Evolutionary conservation across 208 protist species (phyloP).

Genomic region (Trypanosoma melophagium): DNA sequence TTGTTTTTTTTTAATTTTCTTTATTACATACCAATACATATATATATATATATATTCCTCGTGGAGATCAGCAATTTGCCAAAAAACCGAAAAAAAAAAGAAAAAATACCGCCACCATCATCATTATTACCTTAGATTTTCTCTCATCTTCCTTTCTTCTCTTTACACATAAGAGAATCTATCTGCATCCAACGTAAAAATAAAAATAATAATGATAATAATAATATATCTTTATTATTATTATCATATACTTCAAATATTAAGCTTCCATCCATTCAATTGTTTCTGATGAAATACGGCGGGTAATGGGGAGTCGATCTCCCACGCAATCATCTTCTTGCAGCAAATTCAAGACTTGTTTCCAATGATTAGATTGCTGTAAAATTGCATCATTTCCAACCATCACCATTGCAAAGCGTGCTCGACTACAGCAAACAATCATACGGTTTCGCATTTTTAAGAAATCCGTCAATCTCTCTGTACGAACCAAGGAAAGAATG

Average conservation of each 20-base stretch:
- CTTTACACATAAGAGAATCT: not conserved
- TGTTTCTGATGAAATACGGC: slow-evolving; percentile 30
- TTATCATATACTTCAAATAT: not conserved
- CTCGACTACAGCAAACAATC: slow-evolving; percentile 94
- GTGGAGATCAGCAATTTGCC: too few relatives aligned
- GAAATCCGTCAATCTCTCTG: slow-evolving; percentile 94
- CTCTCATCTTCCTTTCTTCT: too few relatives aligned
- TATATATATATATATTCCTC: too few relatives aligned
- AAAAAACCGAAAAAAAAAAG: too few relatives aligned
- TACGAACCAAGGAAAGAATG: slow-evolving; percentile 93
- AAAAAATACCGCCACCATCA: too few relatives aligned
- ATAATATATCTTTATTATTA: not conserved
- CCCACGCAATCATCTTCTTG: slow-evolving; percentile 54
- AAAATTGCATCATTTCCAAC: slow-evolving; percentile 82
- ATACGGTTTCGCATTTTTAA: slow-evolving; percentile 91
- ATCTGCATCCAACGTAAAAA: not conserved
- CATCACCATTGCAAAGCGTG: slow-evolving; percentile 89
- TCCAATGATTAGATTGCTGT: slow-evolving; percentile 76
- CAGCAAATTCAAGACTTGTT: slow-evolving; percentile 64
- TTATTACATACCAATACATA: too few relatives aligned
- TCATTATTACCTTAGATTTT: too few relatives aligned
- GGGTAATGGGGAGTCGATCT: slow-evolving; percentile 69
- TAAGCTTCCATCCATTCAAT: slow-evolving; percentile 30
- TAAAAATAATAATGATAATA: not conserved
- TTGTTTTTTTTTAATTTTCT: too few relatives aligned